These are phyloP conservation scores for Scedosporium aurantiacum DNA, from an alignment of 2,329 filamentous ascomycete genomes.

Conservation along the genomic window DNA sequence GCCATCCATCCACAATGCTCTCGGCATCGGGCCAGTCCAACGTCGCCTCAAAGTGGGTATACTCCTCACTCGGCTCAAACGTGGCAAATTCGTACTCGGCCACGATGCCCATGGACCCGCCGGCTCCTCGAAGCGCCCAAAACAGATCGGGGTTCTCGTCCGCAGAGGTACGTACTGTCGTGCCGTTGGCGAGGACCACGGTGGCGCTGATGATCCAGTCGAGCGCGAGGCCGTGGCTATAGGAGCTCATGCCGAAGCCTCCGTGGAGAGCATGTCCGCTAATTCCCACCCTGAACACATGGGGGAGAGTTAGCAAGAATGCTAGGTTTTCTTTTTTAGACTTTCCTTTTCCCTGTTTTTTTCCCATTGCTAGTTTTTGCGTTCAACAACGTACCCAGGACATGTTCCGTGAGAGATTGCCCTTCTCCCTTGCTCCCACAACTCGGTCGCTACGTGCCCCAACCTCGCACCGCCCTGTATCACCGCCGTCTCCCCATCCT, in stretches of 20 bases:
- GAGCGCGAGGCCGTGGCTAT: constrained; percentile 16
- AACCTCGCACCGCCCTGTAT: constrained; percentile 30
- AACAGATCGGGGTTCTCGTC: constrained; percentile 43
- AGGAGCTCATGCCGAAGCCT: constrained; percentile 17
- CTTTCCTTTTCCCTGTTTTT: neutral
- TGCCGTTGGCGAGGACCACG: constrained; percentile 40
- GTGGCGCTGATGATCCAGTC: constrained; percentile 24
- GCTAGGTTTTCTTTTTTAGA: neutral
- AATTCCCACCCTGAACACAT: constrained; percentile 24
- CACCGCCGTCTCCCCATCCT: constrained; percentile 17
- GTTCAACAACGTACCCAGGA: constrained; percentile 14
- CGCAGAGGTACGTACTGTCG: constrained; percentile 33
- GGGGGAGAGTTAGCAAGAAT: neutral
- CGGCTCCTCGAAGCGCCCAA: constrained; percentile 52
- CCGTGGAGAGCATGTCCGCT: constrained; percentile 36
- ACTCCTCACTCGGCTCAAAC: constrained; percentile 21
- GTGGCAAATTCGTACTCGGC: constrained; percentile 27
- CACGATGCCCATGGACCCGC: constrained; percentile 32
- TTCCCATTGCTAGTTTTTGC: no score
- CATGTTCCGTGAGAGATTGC: constrained; percentile 33
- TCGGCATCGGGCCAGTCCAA: constrained; percentile 6
- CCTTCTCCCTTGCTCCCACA: constrained; percentile 22
- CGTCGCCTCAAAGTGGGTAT: constrained; percentile 17
- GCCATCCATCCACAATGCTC: constrained; percentile 11
- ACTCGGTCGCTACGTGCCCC: constrained; percentile 27